phyloP scores from a whole-genome alignment of 257 asterid genomes.

The Scutellaria barbata region DNA sequence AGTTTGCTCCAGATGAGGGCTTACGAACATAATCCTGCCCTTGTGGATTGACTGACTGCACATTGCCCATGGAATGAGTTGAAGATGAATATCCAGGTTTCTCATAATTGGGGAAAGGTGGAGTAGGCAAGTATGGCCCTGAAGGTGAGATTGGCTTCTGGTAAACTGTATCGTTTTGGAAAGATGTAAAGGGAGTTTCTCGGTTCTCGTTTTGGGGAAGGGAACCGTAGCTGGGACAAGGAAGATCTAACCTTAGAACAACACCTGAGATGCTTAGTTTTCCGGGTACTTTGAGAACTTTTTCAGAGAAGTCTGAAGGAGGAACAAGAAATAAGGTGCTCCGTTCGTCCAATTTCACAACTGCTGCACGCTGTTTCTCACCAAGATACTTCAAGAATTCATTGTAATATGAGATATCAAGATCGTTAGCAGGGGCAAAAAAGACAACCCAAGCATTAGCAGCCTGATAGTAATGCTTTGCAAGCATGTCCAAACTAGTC shows the following conservation, averaged over 20 bases:
- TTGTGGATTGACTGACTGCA: constrained; percentile 22
- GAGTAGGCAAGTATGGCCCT: constrained; percentile 50
- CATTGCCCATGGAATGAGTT: too few species aligned
- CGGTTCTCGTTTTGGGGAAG: constrained; percentile 50
- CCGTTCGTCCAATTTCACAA: constrained; percentile 79
- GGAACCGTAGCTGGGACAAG: constrained; percentile 52
- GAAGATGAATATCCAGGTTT: too few species aligned
- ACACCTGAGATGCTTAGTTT: constrained; percentile 90
- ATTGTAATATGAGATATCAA: constrained; percentile 78
- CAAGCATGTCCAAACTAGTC: constrained; percentile 91
- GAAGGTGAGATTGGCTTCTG: constrained; percentile 63
- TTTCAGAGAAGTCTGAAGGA: constrained; percentile 93
- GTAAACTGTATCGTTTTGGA: constrained; percentile 41
- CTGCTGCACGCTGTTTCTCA: constrained; percentile 92
- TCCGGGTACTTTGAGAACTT: constrained; percentile 90
- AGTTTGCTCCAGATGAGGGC: constrained; percentile 44
- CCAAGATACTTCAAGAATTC: constrained; percentile 90
- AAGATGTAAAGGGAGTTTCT: constrained; percentile 44
- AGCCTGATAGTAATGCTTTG: constrained; percentile 91
- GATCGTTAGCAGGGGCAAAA: constrained; percentile 86
- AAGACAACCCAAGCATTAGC: constrained; percentile 83
- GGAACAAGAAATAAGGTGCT: constrained; percentile 91
- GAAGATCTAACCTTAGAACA: constrained; percentile 65
- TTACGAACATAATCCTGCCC: constrained; percentile 52
- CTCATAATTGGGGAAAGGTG: constrained; percentile 7